Percentiles rank a stretch among this genome's conserved stretches.
These are phyloP conservation scores for Xylariaceae sp. DNA, from an alignment of 2,329 filamentous ascomycete genomes.

Conservation along the genomic window DNA sequence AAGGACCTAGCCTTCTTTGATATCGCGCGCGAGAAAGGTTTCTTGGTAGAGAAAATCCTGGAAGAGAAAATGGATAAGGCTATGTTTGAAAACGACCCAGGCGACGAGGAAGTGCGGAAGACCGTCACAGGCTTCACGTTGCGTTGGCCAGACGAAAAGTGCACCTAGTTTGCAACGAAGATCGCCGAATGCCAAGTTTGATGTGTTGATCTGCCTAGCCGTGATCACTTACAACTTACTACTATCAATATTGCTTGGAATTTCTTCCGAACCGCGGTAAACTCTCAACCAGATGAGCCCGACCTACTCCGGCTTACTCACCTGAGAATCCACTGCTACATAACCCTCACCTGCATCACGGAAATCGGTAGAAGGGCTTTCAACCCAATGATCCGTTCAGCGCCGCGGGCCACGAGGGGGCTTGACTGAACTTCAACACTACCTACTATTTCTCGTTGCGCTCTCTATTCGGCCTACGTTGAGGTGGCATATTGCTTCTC, in stretches of 20 bases:
- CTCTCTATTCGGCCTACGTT: not conserved
- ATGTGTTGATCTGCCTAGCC: not conserved
- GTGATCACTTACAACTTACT: not conserved
- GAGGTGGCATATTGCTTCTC: not conserved
- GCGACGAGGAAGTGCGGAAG: constrained; percentile 77
- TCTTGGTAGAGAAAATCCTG: constrained; percentile 76
- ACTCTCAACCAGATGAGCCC: constrained; percentile 4
- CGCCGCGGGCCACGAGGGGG: constrained; percentile 1
- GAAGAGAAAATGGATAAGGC: constrained; percentile 83
- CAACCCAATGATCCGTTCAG: constrained; percentile 4
- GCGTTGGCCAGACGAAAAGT: constrained; percentile 58
- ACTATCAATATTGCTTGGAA: not conserved
- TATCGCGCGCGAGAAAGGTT: constrained; percentile 68
- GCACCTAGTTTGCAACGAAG: constrained; percentile 18
- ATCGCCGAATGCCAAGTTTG: not conserved
- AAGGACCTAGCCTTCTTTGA: constrained; percentile 89
- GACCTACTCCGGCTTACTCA: constrained; percentile 6
- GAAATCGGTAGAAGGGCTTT: constrained; percentile 1
- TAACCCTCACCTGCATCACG: not conserved
- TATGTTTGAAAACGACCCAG: constrained; percentile 87
- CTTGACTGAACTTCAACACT: not conserved
- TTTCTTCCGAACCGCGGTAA: constrained; percentile 5
- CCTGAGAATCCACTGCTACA: not conserved
- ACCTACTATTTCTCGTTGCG: not conserved
- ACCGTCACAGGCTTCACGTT: constrained; percentile 82